Conservation (phyloP, 495 filamentous ascomycete genomes). For the Letharia columbiana region DNA sequence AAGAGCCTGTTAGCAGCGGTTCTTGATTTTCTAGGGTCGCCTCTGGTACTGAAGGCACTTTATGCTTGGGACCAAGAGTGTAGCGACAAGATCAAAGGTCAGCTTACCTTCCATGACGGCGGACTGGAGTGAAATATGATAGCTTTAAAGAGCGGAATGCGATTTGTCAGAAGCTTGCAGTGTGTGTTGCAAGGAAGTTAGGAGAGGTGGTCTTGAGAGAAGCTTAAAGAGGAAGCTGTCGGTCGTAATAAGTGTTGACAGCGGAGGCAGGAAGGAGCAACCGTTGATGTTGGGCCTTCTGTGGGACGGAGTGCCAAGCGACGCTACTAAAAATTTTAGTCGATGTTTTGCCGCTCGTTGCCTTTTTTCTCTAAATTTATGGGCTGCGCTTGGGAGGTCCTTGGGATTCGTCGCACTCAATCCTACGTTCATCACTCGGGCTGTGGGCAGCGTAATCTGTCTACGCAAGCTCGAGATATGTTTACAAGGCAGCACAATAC, state of each 20-base stretch:
- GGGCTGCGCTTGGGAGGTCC: background rate
- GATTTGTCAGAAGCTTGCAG: slow-evolving; percentile 24
- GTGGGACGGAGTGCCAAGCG: slow-evolving; percentile 24
- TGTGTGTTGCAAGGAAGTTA: slow-evolving; percentile 18
- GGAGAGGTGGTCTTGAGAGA: slow-evolving; percentile 36
- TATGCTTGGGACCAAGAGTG: slow-evolving; percentile 1
- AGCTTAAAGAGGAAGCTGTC: slow-evolving; percentile 40
- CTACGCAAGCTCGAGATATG: slow-evolving; percentile 6
- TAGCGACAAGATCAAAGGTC: slow-evolving; percentile 23
- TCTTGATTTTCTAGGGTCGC: background rate
- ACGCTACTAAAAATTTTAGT: slow-evolving; percentile 22
- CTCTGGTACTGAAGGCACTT: background rate
- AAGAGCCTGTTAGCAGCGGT: slow-evolving; percentile 19
- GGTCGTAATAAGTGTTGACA: slow-evolving; percentile 37
- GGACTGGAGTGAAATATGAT: slow-evolving; percentile 30
- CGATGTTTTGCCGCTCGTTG: slow-evolving; percentile 11
- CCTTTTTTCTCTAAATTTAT: background rate
- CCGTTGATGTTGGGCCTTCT: slow-evolving; percentile 30
- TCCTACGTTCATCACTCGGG: background rate
- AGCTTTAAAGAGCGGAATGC: slow-evolving; percentile 28
- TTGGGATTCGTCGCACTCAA: background rate
- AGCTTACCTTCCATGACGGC: slow-evolving; percentile 75
- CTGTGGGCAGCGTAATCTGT: background rate
- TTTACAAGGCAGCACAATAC: slow-evolving; percentile 8
- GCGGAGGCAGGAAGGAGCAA: slow-evolving; percentile 31